Evolutionary conservation across 1,284 basidiomycete species (phyloP).

Genomic region (Cryptococcus jaspeensis): DNA sequence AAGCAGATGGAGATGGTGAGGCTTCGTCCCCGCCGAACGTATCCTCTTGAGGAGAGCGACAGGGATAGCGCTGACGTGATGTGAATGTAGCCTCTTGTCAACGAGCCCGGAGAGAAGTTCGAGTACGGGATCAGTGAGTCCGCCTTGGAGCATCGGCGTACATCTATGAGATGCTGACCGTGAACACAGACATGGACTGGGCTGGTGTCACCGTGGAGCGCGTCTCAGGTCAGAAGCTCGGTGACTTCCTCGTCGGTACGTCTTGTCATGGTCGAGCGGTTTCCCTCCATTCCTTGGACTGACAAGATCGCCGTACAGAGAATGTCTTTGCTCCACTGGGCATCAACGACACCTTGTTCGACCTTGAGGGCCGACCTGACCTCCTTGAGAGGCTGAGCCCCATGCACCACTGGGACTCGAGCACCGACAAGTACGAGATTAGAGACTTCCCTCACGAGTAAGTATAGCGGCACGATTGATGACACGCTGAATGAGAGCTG

Average conservation of each 20-base stretch:
- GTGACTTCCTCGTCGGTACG: slow-evolving; percentile 27
- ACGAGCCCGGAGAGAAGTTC: slow-evolving; percentile 34
- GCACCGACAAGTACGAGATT: slow-evolving; percentile 1
- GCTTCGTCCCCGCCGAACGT: slow-evolving; percentile 11
- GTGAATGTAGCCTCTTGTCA: slow-evolving; percentile 19
- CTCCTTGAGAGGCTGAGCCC: slow-evolving; percentile 13
- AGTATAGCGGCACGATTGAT: too few species aligned
- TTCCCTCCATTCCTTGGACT: not conserved
- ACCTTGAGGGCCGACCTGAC: slow-evolving; percentile 13
- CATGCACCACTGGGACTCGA: slow-evolving; percentile 19
- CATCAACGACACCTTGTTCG: slow-evolving; percentile 18
- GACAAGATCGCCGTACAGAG: slow-evolving; percentile 1
- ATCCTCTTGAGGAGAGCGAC: not conserved
- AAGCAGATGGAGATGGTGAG: slow-evolving; percentile 13
- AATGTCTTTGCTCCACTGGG: slow-evolving; percentile 23
- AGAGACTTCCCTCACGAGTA: slow-evolving; percentile 13
- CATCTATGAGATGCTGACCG: not conserved
- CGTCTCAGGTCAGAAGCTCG: slow-evolving; percentile 26
- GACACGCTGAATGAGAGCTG: not conserved
- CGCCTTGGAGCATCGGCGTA: not conserved
- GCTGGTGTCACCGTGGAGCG: slow-evolving; percentile 35
- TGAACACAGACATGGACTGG: slow-evolving; percentile 37
- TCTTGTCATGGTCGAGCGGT: not conserved
- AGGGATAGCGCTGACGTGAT: not conserved
- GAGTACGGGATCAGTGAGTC: slow-evolving; percentile 28